Conservation (phyloP, 108 stramenopile genomes). For the Cylindrotheca fusiformis region DNA sequence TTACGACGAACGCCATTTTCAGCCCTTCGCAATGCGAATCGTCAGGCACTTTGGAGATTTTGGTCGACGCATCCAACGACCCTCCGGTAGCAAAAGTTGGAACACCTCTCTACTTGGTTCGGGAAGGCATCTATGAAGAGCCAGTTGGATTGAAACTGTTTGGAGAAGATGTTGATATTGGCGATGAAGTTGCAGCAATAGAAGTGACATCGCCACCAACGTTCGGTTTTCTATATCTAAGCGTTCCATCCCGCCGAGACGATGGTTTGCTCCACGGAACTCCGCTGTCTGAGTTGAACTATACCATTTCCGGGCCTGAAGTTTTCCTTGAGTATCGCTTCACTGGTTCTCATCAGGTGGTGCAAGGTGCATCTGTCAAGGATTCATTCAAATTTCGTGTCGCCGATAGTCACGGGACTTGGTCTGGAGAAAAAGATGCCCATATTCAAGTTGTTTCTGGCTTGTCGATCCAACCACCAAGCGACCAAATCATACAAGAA, state of each 20-base stretch:
- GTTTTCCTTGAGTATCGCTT: constrained; percentile 20
- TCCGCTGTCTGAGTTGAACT: constrained; percentile 16
- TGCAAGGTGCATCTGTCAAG: constrained; percentile 3
- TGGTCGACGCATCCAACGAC: constrained; percentile 40
- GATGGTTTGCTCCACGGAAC: constrained; percentile 39
- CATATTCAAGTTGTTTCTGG: constrained; percentile 21
- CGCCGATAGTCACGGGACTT: constrained; percentile 27
- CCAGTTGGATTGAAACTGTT: constrained; percentile 14
- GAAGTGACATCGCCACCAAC: constrained; percentile 32
- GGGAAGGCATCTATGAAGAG: constrained; percentile 21
- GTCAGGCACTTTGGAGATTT: constrained; percentile 20
- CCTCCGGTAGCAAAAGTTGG: constrained; percentile 28
- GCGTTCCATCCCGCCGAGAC: constrained; percentile 25
- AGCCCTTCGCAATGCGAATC: constrained; percentile 18
- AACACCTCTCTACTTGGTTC: constrained; percentile 7
- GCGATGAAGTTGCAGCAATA: constrained; percentile 23
- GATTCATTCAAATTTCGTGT: constrained; percentile 45
- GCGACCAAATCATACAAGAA: background rate
- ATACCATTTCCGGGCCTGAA: constrained; percentile 19
- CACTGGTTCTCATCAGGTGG: constrained; percentile 8
- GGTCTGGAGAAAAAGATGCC: constrained; percentile 30
- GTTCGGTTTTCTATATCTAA: constrained; percentile 28
- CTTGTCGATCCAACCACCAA: constrained; percentile 6
- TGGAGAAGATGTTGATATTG: constrained; percentile 37
- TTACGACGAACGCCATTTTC: constrained; percentile 16